A percentile compares a stretch with the other conserved stretches of the same genome.
phyloP scores from a whole-genome alignment of 179 eudicot genomes.

The Drosera spatulata region DNA sequence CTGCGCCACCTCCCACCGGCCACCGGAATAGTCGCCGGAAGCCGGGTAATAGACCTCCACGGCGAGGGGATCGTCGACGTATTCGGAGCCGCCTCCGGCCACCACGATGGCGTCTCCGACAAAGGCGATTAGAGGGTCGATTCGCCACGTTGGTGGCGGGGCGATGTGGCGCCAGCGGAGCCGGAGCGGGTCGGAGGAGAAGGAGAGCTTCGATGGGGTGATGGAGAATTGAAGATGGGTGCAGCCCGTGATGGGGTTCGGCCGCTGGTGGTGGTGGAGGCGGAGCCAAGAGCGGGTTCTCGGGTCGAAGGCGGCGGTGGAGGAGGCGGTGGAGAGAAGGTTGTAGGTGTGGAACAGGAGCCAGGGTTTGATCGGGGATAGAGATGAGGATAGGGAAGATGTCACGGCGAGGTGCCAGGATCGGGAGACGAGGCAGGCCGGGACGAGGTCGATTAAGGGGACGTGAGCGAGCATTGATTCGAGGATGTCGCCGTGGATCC shows the following conservation, averaged over 20 bases:
- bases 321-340: conserved; percentile 9
- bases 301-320: conserved; percentile 46
- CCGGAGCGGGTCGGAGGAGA: conserved; percentile 48
- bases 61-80: conserved; percentile 32
- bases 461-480: conserved; percentile 43
- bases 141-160: conserved; percentile 34
- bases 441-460: conserved; percentile 42
- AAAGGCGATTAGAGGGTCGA: conserved; percentile 42
- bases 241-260: conserved; percentile 20
- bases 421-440: conserved; percentile 44
- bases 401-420: conserved; percentile 37
- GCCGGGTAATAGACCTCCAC: conserved; percentile 42
- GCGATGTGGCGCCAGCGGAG: conserved; percentile 30
- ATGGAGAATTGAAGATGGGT: conserved; percentile 29
- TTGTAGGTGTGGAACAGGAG: conserved; percentile 38
- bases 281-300: conserved; percentile 40
- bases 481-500: conserved; percentile 41
- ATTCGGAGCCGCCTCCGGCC: conserved; percentile 38
- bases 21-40: conserved; percentile 6
- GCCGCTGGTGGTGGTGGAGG: conserved; percentile 6
- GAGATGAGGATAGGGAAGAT: conserved; percentile 29
- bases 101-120: conserved; percentile 34
- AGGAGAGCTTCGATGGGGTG: conserved; percentile 18
- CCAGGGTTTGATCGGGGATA: conserved; percentile 45
- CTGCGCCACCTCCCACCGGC: conserved; percentile 43